Conservation (phyloP, 306 rosid species). For the Hylodesmum podocarpum region DNA sequence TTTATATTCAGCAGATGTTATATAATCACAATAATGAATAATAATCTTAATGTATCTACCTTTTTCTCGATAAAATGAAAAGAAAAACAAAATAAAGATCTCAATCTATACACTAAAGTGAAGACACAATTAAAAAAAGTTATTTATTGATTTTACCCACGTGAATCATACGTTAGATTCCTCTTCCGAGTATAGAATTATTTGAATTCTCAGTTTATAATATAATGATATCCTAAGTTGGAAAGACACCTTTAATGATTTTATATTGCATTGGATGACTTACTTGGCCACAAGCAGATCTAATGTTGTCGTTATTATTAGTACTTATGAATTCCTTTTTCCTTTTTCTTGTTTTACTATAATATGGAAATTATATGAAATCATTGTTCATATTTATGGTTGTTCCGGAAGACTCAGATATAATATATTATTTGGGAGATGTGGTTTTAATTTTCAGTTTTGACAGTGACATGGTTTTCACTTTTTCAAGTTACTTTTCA, state of each 20-base stretch:
- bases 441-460: neutral
- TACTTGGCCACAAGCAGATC: conserved; percentile 14
- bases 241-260: neutral
- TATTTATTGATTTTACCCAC: conserved; percentile 31
- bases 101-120: neutral
- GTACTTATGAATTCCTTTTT: neutral
- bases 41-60: neutral
- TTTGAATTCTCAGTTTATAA: neutral
- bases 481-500: neutral
- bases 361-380: conserved; percentile 1
- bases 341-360: neutral
- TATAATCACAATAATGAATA: neutral
- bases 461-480: neutral
- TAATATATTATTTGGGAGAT: neutral
- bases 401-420: neutral
- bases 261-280: conserved; percentile 13
- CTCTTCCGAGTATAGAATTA: conserved; percentile 30
- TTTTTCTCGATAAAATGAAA: neutral
- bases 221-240: conserved; percentile 28
- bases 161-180: conserved; percentile 34
- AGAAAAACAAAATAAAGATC: neutral
- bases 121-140: neutral
- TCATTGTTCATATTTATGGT: neutral
- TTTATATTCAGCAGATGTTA: neutral
- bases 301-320: conserved; percentile 17